phyloP scores from a whole-genome alignment of 2,329 filamentous ascomycete genomes.

The Bertia moriformis region DNA sequence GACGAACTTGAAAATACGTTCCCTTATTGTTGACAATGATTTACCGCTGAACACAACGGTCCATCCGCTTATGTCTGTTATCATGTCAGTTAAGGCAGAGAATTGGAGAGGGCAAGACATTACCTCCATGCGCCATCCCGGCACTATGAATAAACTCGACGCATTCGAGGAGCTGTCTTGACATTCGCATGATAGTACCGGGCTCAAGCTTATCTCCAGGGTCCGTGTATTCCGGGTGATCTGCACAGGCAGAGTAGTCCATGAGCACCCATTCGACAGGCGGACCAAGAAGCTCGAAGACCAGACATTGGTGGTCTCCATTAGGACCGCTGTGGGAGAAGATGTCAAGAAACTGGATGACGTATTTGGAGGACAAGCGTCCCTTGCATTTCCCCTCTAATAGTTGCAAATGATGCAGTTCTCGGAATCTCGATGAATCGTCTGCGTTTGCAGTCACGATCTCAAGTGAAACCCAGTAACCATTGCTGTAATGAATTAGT shows the following conservation, averaged over 20 bases:
- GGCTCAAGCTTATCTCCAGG: conserved; percentile 10
- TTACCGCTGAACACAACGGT: conserved; percentile 12
- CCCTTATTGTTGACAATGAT: conserved; percentile 3
- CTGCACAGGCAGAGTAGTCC: no score
- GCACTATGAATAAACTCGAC: conserved; percentile 11
- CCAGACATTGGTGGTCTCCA: conserved; percentile 16
- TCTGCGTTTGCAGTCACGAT: neutral
- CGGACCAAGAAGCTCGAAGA: conserved; percentile 16
- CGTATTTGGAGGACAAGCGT: neutral
- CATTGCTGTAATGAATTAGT: neutral
- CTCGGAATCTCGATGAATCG: neutral
- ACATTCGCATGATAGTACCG: conserved; percentile 11
- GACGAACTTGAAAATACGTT: conserved; percentile 5
- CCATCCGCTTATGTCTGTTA: conserved; percentile 11
- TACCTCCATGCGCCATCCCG: conserved; percentile 15
- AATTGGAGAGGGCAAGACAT: conserved; percentile 2
- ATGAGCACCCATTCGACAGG: conserved; percentile 10
- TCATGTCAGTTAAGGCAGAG: conserved; percentile 4
- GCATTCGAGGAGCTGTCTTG: conserved; percentile 12
- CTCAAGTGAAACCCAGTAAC: neutral
- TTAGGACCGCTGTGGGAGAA: conserved; percentile 7
- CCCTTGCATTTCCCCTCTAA: neutral
- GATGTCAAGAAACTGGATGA: neutral
- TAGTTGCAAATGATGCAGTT: neutral
- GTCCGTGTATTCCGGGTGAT: conserved; percentile 2